Percentiles rank a stretch among this genome's conserved stretches.
These are phyloP conservation scores for Nicotiana attenuata DNA, from an alignment of 257 asterid genomes.

Conservation along the genomic window DNA sequence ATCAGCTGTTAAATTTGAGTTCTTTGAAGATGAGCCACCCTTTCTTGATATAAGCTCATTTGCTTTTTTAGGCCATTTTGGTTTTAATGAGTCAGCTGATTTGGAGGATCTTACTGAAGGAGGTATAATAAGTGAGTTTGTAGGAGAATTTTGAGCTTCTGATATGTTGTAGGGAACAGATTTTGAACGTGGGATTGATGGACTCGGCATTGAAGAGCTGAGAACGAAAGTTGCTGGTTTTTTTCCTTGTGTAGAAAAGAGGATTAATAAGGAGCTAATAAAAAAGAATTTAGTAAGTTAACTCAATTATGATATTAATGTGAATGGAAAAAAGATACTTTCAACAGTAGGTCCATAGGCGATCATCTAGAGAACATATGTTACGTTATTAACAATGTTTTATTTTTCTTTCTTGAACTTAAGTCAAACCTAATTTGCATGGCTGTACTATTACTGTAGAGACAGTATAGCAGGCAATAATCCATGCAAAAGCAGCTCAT, in stretches of 20 bases:
- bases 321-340: background rate
- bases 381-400: background rate
- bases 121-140: conserved; percentile 20
- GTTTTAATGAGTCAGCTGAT: conserved; percentile 41
- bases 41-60: conserved; percentile 23
- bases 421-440: background rate
- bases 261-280: background rate
- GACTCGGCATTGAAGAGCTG: conserved; percentile 45
- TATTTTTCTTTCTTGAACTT: background rate
- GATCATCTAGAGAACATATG: background rate
- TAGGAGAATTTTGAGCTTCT: conserved; percentile 29
- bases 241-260: background rate
- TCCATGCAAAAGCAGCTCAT: background rate
- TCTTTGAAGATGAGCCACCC: conserved; percentile 17
- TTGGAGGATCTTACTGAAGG: conserved; percentile 26
- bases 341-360: background rate
- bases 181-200: conserved; percentile 45
- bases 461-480: background rate
- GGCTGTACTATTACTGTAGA: background rate
- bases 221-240: background rate
- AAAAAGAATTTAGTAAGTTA: background rate
- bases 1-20: conserved; percentile 31
- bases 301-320: background rate
- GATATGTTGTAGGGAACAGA: conserved; percentile 44
- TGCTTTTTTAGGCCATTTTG: conserved; percentile 35